Evolutionary conservation across 306 rosid genomes (phyloP).

Genomic region (Pueraria montana): DNA sequence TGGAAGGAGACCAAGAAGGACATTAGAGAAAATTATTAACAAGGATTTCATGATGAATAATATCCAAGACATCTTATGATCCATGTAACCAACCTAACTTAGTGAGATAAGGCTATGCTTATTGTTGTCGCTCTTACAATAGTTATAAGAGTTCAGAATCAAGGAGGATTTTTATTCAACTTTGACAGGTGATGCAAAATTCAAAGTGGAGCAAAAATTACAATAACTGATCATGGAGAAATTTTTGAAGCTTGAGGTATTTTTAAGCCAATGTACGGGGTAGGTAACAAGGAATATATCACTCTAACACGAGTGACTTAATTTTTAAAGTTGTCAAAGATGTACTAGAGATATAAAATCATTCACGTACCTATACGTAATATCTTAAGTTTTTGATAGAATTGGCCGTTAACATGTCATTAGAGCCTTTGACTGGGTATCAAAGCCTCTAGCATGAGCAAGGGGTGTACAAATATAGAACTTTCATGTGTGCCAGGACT

Average conservation of each 20-base stretch:
- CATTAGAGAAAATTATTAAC: no score
- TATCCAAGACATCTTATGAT: no score
- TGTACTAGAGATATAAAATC: neutral
- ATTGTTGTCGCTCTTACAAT: neutral
- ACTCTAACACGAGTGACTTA: neutral
- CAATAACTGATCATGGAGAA: no score
- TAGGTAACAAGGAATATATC: neutral
- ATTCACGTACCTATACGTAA: neutral
- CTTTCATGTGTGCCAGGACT: neutral
- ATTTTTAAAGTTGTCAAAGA: slow-evolving; percentile 7
- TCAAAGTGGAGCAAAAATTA: no score
- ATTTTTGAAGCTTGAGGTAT: no score
- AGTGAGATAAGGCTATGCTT: no score
- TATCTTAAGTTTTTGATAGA: neutral
- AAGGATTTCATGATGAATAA: no score
- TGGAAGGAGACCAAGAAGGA: no score
- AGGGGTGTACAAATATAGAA: neutral
- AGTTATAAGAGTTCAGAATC: neutral
- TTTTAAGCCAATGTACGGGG: no score
- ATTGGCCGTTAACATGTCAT: neutral
- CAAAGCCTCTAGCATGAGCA: neutral
- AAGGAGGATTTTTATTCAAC: neutral
- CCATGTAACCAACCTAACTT: no score
- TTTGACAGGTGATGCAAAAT: neutral
- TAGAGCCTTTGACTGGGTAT: neutral